Evolutionary conservation across 1,139 yeast genomes (phyloP), one percentile per base, ranked within the genome.

Genomic region (Nakaseomyces uthaithaninus): DNA sequence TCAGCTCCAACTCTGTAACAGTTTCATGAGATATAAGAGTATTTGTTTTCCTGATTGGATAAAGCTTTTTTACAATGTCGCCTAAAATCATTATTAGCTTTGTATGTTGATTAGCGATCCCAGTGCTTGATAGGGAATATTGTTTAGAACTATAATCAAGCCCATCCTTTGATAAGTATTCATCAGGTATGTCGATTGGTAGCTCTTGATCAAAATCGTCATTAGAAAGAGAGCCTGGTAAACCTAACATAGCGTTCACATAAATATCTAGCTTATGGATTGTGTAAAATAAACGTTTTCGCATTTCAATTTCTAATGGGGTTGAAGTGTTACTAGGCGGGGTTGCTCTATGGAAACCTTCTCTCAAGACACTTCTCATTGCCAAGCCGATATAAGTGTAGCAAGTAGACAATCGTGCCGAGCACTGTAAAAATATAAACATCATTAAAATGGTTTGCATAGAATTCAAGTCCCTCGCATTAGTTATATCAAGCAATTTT

Each of bases 371-470:
- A 39, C 91, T 80, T 56, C 96, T 69, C 52, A 87, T 65, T 0
- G 95, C 96, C 39, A 85, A 81, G n/a, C 96, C 95, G 49, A 86
- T 83, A 59, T 85, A 87, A 0, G 94, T 80, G 59, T 87, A 87
- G 62, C 96, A 87, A 0, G 95, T 85, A 0, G 94, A 81, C 43
- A 89, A 67, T 46, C 95, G 70, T 1, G 95, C 95, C 2, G 94
- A 82, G 58, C 95, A 86, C 63, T 87, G 95, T 41, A 87, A 66
- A 57, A 86, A 87, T 52, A 87, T 70, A 42, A 84, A 79, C 55
- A 74, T 57, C 69, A 72, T 68, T 11, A 73, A 65, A 40, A 86
- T 77, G 0, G 95, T 80, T 61, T 87, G 95, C 46, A 78, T 74
- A 20, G 82, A 78, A 53, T 74, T 74, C 22, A 77, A 58, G 50